Conservation (phyloP, 164 flowering plant species). For the Dillenia turbinata region DNA sequence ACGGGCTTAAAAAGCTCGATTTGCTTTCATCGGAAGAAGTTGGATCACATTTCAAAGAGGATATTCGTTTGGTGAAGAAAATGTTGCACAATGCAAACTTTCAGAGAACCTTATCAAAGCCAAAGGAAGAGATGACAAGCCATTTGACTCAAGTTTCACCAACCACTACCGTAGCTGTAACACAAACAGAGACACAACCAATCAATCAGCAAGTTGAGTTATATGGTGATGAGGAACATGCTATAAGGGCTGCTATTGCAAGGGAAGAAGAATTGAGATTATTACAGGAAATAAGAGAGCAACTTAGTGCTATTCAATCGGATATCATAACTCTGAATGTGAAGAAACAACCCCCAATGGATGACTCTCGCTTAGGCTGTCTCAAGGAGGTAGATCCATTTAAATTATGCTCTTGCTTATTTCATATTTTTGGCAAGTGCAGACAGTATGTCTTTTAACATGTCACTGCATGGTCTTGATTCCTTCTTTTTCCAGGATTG, state of each 20-base stretch:
- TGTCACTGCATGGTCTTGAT: neutral
- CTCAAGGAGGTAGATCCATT: constrained; percentile 49
- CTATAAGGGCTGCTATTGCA: constrained; percentile 21
- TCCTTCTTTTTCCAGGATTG: neutral
- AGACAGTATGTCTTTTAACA: neutral
- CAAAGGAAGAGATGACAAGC: constrained; percentile 15
- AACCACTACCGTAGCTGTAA: constrained; percentile 11
- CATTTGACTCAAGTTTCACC: constrained; percentile 15
- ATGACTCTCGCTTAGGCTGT: constrained; percentile 28
- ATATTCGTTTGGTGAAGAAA: constrained; percentile 25
- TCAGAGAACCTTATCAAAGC: constrained; percentile 17
- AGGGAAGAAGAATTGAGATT: constrained; percentile 42
- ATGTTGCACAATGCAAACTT: constrained; percentile 8
- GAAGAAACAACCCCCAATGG: constrained; percentile 19
- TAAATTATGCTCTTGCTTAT: neutral
- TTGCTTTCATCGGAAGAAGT: constrained; percentile 5
- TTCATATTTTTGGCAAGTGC: neutral
- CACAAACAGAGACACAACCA: constrained; percentile 29
- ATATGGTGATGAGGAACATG: constrained; percentile 39
- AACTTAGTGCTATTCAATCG: constrained; percentile 43
- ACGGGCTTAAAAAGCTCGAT: constrained; percentile 32
- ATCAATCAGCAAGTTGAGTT: constrained; percentile 35
- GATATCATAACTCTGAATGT: constrained; percentile 37
- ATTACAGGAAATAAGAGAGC: constrained; percentile 55
- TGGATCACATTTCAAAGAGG: constrained; percentile 17